phyloP scores from a whole-genome alignment of 495 filamentous ascomycete genomes.

The Chaetomidium leptoderma region DNA sequence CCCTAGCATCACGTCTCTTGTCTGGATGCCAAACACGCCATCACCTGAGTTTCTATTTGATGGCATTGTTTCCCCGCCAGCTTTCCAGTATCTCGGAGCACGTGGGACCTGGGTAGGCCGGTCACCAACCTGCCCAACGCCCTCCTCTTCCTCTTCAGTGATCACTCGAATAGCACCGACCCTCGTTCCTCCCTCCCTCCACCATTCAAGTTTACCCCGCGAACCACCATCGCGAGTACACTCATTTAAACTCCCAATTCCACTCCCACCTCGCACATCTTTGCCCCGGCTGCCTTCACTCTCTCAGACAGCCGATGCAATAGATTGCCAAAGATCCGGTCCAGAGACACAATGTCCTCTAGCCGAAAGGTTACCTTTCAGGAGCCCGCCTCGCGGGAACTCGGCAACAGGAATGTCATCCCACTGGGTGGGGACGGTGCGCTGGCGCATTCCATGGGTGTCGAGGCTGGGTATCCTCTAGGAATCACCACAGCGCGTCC shows the following conservation, averaged over 20 bases:
- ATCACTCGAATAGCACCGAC: neutral
- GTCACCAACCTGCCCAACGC: neutral
- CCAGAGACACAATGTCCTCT: constrained; percentile 9
- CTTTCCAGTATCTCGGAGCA: neutral
- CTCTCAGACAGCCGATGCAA: neutral
- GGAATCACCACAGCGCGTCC: neutral
- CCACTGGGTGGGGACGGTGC: neutral
- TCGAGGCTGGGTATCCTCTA: neutral
- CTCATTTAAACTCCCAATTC: neutral
- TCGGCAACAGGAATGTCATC: neutral
- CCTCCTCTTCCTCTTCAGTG: no score
- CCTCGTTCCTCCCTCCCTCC: neutral
- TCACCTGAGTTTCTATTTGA: neutral
- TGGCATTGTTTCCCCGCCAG: neutral
- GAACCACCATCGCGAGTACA: neutral
- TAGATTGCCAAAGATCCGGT: neutral
- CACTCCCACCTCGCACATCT: neutral
- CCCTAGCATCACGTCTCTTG: neutral
- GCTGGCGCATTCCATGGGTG: neutral
- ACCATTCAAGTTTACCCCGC: neutral
- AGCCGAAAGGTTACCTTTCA: constrained; percentile 11
- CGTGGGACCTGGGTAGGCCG: neutral
- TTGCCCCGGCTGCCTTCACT: neutral
- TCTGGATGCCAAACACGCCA: neutral
- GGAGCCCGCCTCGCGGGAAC: neutral